Evolutionary conservation across 495 filamentous ascomycete genomes (phyloP), one percentile per base, ranked within the genome.

Genomic region (Trichoderma asperelloides): DNA sequence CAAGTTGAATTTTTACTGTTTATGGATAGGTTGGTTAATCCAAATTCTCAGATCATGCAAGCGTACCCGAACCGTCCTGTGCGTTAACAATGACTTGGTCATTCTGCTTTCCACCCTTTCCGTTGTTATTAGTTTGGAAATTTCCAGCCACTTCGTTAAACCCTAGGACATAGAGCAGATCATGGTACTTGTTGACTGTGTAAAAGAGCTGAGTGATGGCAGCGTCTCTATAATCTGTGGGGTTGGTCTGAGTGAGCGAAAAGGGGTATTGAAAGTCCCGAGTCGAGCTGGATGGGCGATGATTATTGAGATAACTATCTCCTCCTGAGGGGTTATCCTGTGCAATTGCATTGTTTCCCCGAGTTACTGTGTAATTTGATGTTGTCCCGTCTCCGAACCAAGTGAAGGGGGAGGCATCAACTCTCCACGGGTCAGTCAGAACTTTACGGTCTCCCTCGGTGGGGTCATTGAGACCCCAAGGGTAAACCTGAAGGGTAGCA

Each of bases 141-240:
- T 85, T 85, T 6, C 83, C 83, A 23, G 83, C 83, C 2, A 40
- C 73, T 67, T 85, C 83, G 40, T 72, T 84, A 72, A 85, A 85
- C 16, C 83, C 83, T 11, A 85, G 77, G 18, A 74, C 71, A 65
- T 85, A 82, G 0, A 85, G 74, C 8, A 85, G 72, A 60, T 85
- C 83, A 70, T 85, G 83, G 71, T 83, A 84, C 2, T 69, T 74
- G 70, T 84, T 84, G 33, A 75, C 76, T 2, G 81, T 85, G 69
- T 84, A 85, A 74, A 85, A 85, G 16, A 84, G 75, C 72, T 85
- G 83, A 0, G 80, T 75, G 57, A 79, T 70, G 15, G 81, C 80
- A 13, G 81, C 78, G 45, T 79, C 76, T 37, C 71, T 69, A 67
- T 83, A 83, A 13, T 65, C 65, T 8, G 71, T 66, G 33, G 73